Evolutionary conservation across 75 land plant genomes (phyloP).

Genomic region (Pinus taeda): DNA sequence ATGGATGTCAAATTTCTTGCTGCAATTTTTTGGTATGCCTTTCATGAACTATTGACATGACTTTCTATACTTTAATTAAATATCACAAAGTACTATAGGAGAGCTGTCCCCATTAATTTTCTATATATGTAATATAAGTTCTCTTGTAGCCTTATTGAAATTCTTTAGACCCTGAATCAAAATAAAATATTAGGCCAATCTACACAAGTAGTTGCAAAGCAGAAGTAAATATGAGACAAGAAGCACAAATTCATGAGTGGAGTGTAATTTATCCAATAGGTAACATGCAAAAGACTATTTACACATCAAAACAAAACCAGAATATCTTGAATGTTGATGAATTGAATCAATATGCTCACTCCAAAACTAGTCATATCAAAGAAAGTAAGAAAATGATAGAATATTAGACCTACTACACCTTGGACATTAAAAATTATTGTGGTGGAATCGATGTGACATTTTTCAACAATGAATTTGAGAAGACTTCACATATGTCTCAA

Average conservation of each 20-base stretch:
- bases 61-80: conserved; percentile 6
- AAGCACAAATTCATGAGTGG: neutral
- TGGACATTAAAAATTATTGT: conserved; percentile 76
- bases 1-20: neutral
- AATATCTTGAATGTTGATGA: neutral
- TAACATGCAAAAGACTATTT: neutral
- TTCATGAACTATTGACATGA: neutral
- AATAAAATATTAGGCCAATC: neutral
- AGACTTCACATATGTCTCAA: no score
- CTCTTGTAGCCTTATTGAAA: conserved; percentile 64
- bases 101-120: conserved; percentile 82
- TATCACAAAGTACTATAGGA: conserved; percentile 53
- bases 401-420: conserved; percentile 54
- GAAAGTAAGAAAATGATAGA: conserved; percentile 1
- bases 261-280: neutral
- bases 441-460: conserved; percentile 60
- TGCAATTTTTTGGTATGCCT: neutral
- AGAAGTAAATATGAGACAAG: neutral
- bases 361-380: neutral
- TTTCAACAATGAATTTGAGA: conserved; percentile 76
- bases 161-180: conserved; percentile 56
- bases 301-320: neutral
- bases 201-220: neutral
- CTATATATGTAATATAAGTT: conserved; percentile 54
- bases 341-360: neutral